Percentiles rank a stretch among this genome's conserved stretches.
Evolutionary conservation across 164 flowering plant species (phyloP).

Genomic region (Platanus orientalis): DNA sequence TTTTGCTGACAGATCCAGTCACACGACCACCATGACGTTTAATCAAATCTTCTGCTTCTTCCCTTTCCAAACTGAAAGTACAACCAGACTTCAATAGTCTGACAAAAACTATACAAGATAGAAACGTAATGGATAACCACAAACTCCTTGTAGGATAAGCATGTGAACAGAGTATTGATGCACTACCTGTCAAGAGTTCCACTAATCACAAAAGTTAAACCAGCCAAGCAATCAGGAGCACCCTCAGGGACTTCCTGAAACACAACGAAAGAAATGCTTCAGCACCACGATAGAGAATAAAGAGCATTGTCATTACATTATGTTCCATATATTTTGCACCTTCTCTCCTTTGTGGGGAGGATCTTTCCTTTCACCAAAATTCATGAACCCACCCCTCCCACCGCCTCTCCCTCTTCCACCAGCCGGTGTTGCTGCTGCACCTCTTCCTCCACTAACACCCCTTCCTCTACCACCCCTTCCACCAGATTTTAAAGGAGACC

Average conservation of each 20-base stretch:
- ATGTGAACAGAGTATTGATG: too few relatives aligned
- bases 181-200: conserved; percentile 75
- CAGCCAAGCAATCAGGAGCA: conserved; percentile 75
- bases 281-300: not conserved
- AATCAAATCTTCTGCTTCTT: conserved; percentile 93
- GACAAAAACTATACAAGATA: too few relatives aligned
- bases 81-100: too few relatives aligned
- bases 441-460: conserved; percentile 26
- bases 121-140: too few relatives aligned
- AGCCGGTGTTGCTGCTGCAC: conserved; percentile 22
- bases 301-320: too few relatives aligned
- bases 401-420: conserved; percentile 74
- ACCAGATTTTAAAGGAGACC: conserved; percentile 32
- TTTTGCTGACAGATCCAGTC: conserved; percentile 94
- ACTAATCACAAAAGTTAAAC: conserved; percentile 91
- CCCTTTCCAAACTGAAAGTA: conserved; percentile 84
- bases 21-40: conserved; percentile 96
- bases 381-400: conserved; percentile 92
- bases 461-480: conserved; percentile 52
- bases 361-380: conserved; percentile 92
- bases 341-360: conserved; percentile 98
- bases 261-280: conserved; percentile 6
- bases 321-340: conserved; percentile 24
- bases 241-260: conserved; percentile 96
- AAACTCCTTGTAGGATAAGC: too few relatives aligned